Conservation (phyloP, 768 basidiomycete species). For the Pleurotus djamor region DNA sequence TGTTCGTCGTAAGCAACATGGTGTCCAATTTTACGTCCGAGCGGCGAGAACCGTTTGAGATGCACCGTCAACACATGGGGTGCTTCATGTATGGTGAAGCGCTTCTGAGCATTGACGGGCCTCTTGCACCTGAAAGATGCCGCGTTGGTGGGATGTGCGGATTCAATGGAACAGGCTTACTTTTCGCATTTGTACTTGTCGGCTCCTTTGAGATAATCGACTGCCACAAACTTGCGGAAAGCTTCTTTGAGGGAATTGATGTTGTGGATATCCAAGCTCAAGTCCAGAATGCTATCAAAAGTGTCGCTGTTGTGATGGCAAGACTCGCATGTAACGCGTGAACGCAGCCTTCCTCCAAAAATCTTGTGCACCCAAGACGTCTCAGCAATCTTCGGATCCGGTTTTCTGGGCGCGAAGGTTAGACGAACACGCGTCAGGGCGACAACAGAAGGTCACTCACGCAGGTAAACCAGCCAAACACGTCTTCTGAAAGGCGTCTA, state of each 20-base stretch:
- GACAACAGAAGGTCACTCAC: conserved; percentile 39
- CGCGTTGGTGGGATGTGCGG: neutral
- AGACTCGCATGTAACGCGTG: conserved; percentile 80
- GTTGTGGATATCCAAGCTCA: conserved; percentile 85
- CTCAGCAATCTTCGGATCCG: conserved; percentile 69
- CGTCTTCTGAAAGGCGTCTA: conserved; percentile 88
- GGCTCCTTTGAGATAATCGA: conserved; percentile 82
- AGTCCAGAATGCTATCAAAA: conserved; percentile 91
- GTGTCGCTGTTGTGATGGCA: conserved; percentile 93
- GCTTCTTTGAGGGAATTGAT: conserved; percentile 65
- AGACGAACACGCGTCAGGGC: neutral
- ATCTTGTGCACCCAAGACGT: conserved; percentile 94
- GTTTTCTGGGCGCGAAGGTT: conserved; percentile 44
- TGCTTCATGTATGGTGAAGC: conserved; percentile 84
- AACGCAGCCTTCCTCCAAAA: conserved; percentile 90
- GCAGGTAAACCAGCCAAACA: conserved; percentile 70
- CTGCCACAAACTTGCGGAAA: conserved; percentile 73
- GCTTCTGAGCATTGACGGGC: conserved; percentile 86
- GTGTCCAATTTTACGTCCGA: conserved; percentile 84
- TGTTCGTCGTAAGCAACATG: conserved; percentile 76
- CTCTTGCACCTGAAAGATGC: conserved; percentile 75
- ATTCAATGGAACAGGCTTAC: conserved; percentile 42
- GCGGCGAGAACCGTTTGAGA: conserved; percentile 90
- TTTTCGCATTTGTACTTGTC: conserved; percentile 99
- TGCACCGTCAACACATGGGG: conserved; percentile 90